These are phyloP conservation scores for Boletellus ananas DNA, from an alignment of 768 basidiomycete genomes.

Conservation along the genomic window DNA sequence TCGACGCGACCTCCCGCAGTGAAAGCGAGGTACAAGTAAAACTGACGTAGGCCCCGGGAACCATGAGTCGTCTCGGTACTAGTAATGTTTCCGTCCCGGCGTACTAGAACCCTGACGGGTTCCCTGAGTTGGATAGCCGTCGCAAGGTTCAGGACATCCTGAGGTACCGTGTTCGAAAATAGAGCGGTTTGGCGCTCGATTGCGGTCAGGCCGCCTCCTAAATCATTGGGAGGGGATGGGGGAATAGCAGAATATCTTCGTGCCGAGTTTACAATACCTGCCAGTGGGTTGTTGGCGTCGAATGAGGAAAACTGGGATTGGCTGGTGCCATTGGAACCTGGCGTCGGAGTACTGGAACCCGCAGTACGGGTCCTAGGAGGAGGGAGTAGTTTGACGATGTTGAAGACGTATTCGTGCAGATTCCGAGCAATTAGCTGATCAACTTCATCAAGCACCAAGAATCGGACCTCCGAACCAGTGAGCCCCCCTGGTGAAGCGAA, in stretches of 20 bases:
- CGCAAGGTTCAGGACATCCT: slow-evolving; percentile 95
- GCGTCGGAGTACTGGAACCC: slow-evolving; percentile 34
- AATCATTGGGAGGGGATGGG: slow-evolving; percentile 43
- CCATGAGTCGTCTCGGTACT: slow-evolving; percentile 67
- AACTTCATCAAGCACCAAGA: slow-evolving; percentile 95
- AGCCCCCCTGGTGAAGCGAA: slow-evolving; percentile 80
- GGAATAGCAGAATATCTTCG: slow-evolving; percentile 61
- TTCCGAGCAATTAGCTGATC: slow-evolving; percentile 98
- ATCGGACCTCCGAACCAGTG: slow-evolving; percentile 78
- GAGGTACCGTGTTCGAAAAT: slow-evolving; percentile 98
- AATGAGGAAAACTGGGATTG: slow-evolving; percentile 45
- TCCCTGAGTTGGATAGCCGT: slow-evolving; percentile 91
- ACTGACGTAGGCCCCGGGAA: slow-evolving; percentile 86
- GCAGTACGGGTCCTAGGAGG: slow-evolving; percentile 68
- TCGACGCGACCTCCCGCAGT: slow-evolving; percentile 79
- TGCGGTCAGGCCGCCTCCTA: slow-evolving; percentile 27
- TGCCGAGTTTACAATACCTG: slow-evolving; percentile 36
- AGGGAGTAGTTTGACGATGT: slow-evolving; percentile 90
- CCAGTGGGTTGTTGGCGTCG: slow-evolving; percentile 38
- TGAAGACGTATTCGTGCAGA: slow-evolving; percentile 91
- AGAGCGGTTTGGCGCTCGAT: slow-evolving; percentile 87
- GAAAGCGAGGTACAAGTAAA: slow-evolving; percentile 94
- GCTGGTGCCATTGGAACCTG: slow-evolving; percentile 30
- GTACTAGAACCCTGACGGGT: slow-evolving; percentile 95
- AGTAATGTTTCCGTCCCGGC: slow-evolving; percentile 80